These are phyloP conservation scores for Francoa sonchifolia DNA, from an alignment of 441 rosid genomes.

Conservation along the genomic window DNA sequence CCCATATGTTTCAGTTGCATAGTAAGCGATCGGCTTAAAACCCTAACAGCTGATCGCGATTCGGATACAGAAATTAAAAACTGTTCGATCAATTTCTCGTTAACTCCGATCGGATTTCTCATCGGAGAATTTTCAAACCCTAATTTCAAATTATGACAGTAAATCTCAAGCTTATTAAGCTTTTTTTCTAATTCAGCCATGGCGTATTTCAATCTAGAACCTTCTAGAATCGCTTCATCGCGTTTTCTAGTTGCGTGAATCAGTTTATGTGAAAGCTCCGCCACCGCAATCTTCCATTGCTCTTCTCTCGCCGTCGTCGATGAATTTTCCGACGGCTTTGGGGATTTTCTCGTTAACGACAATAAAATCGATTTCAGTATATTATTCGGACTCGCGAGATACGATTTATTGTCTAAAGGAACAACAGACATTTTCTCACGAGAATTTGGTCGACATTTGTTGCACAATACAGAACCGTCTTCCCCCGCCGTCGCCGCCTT, in stretches of 20 bases:
- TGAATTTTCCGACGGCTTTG: constrained; percentile 23
- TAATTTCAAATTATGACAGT: constrained; percentile 64
- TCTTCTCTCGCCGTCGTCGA: constrained; percentile 38
- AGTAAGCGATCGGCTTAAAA: constrained; percentile 57
- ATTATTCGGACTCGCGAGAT: constrained; percentile 63
- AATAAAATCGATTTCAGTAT: constrained; percentile 62
- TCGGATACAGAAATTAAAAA: constrained; percentile 62
- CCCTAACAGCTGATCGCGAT: constrained; percentile 58
- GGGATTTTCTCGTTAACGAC: constrained; percentile 53
- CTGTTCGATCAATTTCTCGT: constrained; percentile 53
- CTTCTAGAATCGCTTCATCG: constrained; percentile 75
- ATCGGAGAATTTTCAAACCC: constrained; percentile 39
- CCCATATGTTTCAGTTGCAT: constrained; percentile 62
- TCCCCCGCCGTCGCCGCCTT: constrained; percentile 29
- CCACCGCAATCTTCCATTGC: constrained; percentile 62
- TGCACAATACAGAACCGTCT: constrained; percentile 55
- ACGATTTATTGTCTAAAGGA: constrained; percentile 41
- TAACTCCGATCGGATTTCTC: constrained; percentile 8
- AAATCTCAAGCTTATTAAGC: constrained; percentile 76
- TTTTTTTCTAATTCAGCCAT: constrained; percentile 90
- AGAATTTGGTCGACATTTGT: constrained; percentile 72
- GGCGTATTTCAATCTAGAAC: constrained; percentile 62
- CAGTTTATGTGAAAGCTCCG: constrained; percentile 78
- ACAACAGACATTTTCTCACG: constrained; percentile 79
- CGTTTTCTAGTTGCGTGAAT: constrained; percentile 67